These are phyloP conservation scores for Sordariomycetes sp. DNA, from an alignment of 2,329 filamentous ascomycete species.

Conservation along the genomic window DNA sequence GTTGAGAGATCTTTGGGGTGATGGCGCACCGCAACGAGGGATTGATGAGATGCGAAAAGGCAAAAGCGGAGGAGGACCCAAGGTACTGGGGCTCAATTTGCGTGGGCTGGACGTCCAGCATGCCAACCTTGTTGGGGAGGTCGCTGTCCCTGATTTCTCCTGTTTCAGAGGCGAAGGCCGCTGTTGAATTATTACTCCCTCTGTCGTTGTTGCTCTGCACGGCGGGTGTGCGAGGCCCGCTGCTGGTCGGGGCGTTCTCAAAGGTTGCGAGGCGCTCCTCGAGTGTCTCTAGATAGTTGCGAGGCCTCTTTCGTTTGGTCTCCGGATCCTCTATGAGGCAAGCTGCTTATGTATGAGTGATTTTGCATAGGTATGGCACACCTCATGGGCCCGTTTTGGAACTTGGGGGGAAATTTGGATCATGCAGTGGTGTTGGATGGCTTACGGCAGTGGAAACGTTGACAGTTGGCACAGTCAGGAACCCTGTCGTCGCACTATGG, in stretches of 20 bases:
- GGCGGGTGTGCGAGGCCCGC: not conserved
- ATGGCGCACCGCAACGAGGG: not conserved
- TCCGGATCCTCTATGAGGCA: slow-evolving; percentile 16
- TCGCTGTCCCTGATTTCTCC: slow-evolving; percentile 3
- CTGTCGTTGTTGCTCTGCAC: not conserved
- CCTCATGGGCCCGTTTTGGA: not conserved
- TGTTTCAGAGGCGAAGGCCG: not conserved
- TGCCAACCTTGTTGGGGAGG: slow-evolving; percentile 9
- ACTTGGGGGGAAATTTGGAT: too few relatives aligned
- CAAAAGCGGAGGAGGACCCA: slow-evolving; percentile 16
- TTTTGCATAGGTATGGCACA: not conserved
- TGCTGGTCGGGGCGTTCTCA: slow-evolving; percentile 13
- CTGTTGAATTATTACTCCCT: slow-evolving; percentile 1
- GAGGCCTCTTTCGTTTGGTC: slow-evolving; percentile 14
- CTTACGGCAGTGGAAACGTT: not conserved
- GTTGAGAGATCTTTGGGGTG: not conserved
- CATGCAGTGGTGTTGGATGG: too few relatives aligned
- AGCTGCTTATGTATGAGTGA: slow-evolving; percentile 1
- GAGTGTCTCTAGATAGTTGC: slow-evolving; percentile 18
- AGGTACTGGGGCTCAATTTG: slow-evolving; percentile 15
- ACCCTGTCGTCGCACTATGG: slow-evolving; percentile 1
- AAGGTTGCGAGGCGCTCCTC: slow-evolving; percentile 17
- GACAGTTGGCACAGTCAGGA: not conserved
- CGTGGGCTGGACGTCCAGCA: slow-evolving; percentile 8
- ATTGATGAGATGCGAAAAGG: slow-evolving; percentile 14